phyloP scores from a whole-genome alignment of 805 yeast species.

The Spathaspora boniae region DNA sequence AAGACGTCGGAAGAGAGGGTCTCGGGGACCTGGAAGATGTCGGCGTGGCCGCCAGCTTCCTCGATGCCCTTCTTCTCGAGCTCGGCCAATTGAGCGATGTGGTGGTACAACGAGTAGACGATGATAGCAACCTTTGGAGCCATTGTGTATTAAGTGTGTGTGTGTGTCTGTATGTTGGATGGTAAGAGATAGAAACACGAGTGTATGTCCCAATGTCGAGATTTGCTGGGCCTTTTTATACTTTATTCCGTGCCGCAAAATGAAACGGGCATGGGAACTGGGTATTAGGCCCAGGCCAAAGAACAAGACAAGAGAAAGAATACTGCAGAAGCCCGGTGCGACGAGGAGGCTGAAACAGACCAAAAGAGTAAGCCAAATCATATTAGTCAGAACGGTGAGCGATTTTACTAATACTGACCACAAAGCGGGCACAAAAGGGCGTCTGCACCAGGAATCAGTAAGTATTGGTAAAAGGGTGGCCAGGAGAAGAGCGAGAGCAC shows the following conservation, averaged over 20 bases:
- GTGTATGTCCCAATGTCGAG: background rate
- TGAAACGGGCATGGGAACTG: background rate
- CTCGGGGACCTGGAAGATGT: slow-evolving; percentile 71
- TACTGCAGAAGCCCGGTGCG: background rate
- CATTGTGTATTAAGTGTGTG: slow-evolving; percentile 19
- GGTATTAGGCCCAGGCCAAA: background rate
- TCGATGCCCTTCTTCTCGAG: slow-evolving; percentile 65
- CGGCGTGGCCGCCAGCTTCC: slow-evolving; percentile 66
- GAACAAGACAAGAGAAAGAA: background rate
- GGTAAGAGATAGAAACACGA: background rate
- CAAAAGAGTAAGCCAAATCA: too few relatives aligned
- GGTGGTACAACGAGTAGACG: slow-evolving; percentile 76
- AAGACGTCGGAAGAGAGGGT: slow-evolving; percentile 63
- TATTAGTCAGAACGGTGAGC: too few relatives aligned
- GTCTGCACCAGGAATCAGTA: too few relatives aligned
- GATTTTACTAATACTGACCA: too few relatives aligned
- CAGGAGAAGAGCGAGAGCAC: too few relatives aligned
- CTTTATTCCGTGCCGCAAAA: too few relatives aligned
- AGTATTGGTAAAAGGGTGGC: too few relatives aligned
- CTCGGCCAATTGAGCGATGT: slow-evolving; percentile 64
- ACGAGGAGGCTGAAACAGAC: too few relatives aligned
- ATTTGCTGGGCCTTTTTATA: too few relatives aligned
- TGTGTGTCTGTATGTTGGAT: slow-evolving; percentile 5
- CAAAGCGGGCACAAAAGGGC: too few relatives aligned
- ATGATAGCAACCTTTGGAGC: slow-evolving; percentile 41